Base-by-base conservation (phyloP, 805 yeast genomes). In the Starmerella riodocensis region DNA sequence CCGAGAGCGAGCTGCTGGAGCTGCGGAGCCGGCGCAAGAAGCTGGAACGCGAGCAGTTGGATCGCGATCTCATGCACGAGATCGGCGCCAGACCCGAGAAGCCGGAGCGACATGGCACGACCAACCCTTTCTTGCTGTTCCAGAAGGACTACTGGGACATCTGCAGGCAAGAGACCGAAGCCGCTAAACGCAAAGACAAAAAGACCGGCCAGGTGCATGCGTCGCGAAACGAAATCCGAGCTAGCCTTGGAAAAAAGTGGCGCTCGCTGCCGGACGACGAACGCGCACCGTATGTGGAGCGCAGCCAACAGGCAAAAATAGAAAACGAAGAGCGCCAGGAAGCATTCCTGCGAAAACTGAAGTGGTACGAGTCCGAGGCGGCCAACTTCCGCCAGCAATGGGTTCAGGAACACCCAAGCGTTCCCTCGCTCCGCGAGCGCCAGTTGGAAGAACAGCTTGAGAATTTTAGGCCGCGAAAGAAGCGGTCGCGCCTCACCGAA, bases 91-190 rank as follows among this genome's bases (percentile, higher is more conserved):
- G 56, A 24, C 67, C 67, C 1, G 44, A 48, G 16, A 56, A 56
- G 35, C 67, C 67, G 1, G 63, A 60, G 29, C 50, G 63, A 16
- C 45, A 50, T 2, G 61, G 62, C 18, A 54, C 53, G 21, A 61
- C 65, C 3, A 63, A 62, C 42, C 67, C 67, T 18, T 63, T 61
- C 36, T 41, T 63, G 27, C 51, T 63, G 5, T 63, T 60, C 45
- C 67, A 63, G 37, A 62, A 62, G 38, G 62, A 59, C 28, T 60
- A 58, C 42, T 63, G 67, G 67, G 65, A 62, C 7, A 52, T 53
- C 17, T 58, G 65, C 38, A 54, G 64, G 16, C 47, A 51, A 23
- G 58, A 55, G 32, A 56, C 64, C 3, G 65, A 63, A 36, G 47
- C 46, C 18, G 47, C 45, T 26, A 57, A 57, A 37, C 61, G 54